Conservation (phyloP, 805 yeast species). For the Candida ponderosae region DNA sequence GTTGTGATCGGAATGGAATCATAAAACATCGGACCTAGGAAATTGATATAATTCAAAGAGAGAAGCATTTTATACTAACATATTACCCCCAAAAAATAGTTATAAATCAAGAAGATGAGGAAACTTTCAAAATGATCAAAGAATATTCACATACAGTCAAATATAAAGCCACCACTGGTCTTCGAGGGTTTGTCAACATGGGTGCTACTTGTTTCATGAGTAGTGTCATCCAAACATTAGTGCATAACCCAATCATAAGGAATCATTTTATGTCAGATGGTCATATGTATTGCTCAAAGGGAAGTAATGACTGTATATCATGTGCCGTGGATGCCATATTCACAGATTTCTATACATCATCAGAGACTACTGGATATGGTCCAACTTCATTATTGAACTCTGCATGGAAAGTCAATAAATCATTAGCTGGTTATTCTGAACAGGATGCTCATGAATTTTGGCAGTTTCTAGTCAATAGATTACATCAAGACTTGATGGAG, state of each 20-base stretch:
- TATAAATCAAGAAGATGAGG: constrained; percentile 18
- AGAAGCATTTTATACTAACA: no score
- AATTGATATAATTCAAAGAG: no score
- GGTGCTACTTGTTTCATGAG: constrained; percentile 98
- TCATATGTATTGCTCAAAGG: constrained; percentile 50
- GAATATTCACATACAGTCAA: constrained; percentile 25
- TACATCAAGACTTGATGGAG: constrained; percentile 42
- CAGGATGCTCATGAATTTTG: constrained; percentile 99
- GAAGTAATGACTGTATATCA: constrained; percentile 51
- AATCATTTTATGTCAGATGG: constrained; percentile 69
- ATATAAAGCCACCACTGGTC: constrained; percentile 60
- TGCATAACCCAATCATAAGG: constrained; percentile 86
- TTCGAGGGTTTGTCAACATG: constrained; percentile 84
- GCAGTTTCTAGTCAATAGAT: constrained; percentile 82
- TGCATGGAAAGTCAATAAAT: constrained; percentile 78
- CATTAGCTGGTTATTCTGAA: constrained; percentile 91
- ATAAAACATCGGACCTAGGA: no score
- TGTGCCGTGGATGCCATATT: constrained; percentile 82
- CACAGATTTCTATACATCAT: constrained; percentile 62
- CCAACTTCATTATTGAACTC: constrained; percentile 75
- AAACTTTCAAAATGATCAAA: constrained; percentile 19
- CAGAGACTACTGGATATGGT: constrained; percentile 62
- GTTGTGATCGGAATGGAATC: no score
- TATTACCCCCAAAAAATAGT: constrained; percentile 23
- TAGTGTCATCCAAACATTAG: constrained; percentile 77